Conservation (phyloP, 208 protist species). For the Trypanosoma theileri region DNA sequence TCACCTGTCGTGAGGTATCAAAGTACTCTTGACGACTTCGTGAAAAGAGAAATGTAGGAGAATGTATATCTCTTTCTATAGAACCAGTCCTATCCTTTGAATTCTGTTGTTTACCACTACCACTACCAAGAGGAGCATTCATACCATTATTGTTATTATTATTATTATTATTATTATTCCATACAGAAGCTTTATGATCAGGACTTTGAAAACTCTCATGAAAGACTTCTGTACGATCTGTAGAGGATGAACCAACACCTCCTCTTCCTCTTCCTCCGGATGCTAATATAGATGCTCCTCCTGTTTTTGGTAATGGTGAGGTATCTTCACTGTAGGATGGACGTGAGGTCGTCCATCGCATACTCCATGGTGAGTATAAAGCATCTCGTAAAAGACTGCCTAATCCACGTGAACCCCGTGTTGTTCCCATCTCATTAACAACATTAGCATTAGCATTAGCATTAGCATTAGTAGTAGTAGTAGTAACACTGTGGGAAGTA, state of each 20-base stretch:
- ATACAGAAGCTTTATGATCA: no score
- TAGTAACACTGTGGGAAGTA: background rate
- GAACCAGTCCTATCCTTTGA: background rate
- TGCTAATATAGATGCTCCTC: no score
- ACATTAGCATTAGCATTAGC: background rate
- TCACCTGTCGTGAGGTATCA: background rate
- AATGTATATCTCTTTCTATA: background rate
- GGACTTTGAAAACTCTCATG: background rate
- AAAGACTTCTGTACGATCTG: conserved; percentile 19
- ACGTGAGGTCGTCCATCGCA: conserved; percentile 4
- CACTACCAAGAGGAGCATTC: background rate
- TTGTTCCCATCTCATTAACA: background rate
- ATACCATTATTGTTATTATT: no score
- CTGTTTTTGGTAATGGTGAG: background rate
- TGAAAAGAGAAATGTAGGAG: conserved; percentile 7
- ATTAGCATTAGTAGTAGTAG: background rate
- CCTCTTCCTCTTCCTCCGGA: no score
- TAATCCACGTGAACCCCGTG: conserved; percentile 20
- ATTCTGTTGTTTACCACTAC: background rate
- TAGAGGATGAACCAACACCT: conserved; percentile 1
- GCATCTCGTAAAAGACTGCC: conserved; percentile 21
- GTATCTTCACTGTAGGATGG: background rate
- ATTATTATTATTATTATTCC: no score
- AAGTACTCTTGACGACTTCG: background rate
- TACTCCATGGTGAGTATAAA: conserved; percentile 25